A percentile compares a stretch with the other conserved stretches of the same genome.
phyloP scores from a whole-genome alignment of 176 grass and related monocot species.

The Bromus sterilis region DNA sequence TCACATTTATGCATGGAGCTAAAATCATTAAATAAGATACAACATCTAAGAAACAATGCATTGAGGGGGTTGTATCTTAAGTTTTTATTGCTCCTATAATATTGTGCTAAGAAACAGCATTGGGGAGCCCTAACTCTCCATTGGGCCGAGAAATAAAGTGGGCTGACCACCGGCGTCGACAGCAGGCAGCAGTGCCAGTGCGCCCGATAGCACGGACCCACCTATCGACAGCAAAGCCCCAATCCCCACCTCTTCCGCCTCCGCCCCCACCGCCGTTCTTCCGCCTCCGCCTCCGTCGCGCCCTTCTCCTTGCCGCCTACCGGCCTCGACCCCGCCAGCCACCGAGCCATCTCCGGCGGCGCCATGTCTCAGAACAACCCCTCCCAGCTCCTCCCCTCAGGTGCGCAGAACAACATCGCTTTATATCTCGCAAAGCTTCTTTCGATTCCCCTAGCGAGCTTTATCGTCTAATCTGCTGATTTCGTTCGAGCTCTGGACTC shows the following conservation, averaged over 20 bases:
- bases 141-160: neutral
- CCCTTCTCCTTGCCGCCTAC: neutral
- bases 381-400: conserved; percentile 93
- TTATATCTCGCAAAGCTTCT: neutral
- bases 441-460: neutral
- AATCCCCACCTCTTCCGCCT: neutral
- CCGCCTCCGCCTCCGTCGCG: neutral
- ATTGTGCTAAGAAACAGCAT: too few species aligned
- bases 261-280: neutral
- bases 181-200: too few species aligned
- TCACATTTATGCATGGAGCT: too few species aligned
- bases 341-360: neutral
- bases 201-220: neutral
- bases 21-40: too few species aligned
- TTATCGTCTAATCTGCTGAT: neutral
- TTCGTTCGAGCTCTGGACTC: neutral
- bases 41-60: too few species aligned
- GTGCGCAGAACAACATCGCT: conserved; percentile 15
- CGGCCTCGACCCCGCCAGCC: neutral
- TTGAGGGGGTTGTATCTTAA: too few species aligned
- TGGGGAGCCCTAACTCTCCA: too few species aligned
- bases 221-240: neutral
- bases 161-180: neutral
- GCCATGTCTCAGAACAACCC: conserved; percentile 84
- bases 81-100: too few species aligned